Percentiles rank a stretch among this genome's conserved stretches.
Evolutionary conservation across 192 early-diverging fungal species (phyloP).

Genomic region (Coemansia sp.): DNA sequence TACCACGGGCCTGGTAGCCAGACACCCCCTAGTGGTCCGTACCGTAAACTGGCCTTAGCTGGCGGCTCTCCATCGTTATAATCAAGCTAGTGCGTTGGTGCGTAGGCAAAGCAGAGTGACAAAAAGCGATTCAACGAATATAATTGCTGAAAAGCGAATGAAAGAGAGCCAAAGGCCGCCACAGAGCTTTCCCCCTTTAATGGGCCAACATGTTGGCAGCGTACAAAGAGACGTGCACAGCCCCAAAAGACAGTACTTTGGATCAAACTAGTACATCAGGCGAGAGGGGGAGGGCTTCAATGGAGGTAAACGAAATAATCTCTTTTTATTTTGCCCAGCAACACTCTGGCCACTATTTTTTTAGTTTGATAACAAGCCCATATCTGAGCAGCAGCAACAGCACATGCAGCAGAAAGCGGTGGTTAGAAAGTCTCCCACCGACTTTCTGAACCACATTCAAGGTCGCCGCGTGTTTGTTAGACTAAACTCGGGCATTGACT

Average conservation of each 20-base stretch:
- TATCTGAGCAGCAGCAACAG: slow-evolving; percentile 7
- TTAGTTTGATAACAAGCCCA: background rate
- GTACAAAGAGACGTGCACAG: too few relatives aligned
- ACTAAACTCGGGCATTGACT: slow-evolving; percentile 94
- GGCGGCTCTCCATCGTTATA: slow-evolving; percentile 29
- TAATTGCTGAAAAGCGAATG: background rate
- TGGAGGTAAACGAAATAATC: too few relatives aligned
- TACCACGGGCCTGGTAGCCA: background rate
- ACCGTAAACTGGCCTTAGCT: slow-evolving; percentile 39
- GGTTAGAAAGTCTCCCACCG: slow-evolving; percentile 66
- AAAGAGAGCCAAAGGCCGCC: background rate
- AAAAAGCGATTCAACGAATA: background rate
- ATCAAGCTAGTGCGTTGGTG: background rate
- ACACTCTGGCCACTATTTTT: background rate
- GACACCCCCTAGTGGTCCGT: background rate
- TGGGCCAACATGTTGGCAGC: too few relatives aligned
- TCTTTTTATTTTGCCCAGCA: background rate
- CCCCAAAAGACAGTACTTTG: too few relatives aligned
- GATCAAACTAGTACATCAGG: too few relatives aligned
- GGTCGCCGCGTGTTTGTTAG: slow-evolving; percentile 85
- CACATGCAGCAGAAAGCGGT: slow-evolving; percentile 7
- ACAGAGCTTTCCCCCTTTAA: too few relatives aligned
- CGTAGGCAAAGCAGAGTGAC: background rate
- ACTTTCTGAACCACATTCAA: slow-evolving; percentile 84
- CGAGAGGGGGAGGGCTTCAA: too few relatives aligned